Base-by-base conservation (phyloP, 352 stramenopile genomes). In the Albugo candida region DNA sequence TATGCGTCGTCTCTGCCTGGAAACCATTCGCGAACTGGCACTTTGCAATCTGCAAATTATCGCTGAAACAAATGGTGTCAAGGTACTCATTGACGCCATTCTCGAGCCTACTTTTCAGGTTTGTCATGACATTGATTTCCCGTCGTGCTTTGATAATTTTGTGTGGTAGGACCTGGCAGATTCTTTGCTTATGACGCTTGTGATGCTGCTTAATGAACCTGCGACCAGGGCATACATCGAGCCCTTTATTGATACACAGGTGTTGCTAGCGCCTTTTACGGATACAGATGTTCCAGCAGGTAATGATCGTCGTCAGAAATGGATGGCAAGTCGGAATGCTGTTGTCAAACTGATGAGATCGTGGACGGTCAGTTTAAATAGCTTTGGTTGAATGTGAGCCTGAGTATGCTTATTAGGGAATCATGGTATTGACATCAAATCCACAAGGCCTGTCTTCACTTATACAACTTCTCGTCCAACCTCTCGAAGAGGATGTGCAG, bases 321-420 rank as follows among this genome's bases (percentile, higher is more conserved):
- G 81, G 81, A 92, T 86, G 63, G 79, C 81, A 14, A 92, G 79
- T 66, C 75, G 80, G 2, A 92, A 89, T 35, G 79, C 81, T 13
- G 81, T 93, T 24, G 76, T 93, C 27, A 86, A 73, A 10, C 84
- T 93, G 72, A 91, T 93, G 77, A 76, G 79, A 0, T 91, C 81
- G 14, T 93, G 81, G 81, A 92, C 81, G 41, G 70, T 79, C 53
- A 17, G 45, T 1, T 20, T 43, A 24, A 19, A 24, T 43, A 24
- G 13, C 46, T 27, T 41, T 41, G 19, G 6, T 17, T n/a, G 12
- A 44, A 45, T 4, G 5, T 20, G 8, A 51, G 16, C 38, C 16
- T 11, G 11, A 35, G 36, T 21, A 17, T 42, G 43, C 3, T 31
- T 1, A 31, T 11, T 43, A 80, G 67, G 79, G 79, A 36, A 83